These are phyloP conservation scores for Paramecium caudatum DNA, from an alignment of 73 alveolate genomes.

Conservation along the genomic window DNA sequence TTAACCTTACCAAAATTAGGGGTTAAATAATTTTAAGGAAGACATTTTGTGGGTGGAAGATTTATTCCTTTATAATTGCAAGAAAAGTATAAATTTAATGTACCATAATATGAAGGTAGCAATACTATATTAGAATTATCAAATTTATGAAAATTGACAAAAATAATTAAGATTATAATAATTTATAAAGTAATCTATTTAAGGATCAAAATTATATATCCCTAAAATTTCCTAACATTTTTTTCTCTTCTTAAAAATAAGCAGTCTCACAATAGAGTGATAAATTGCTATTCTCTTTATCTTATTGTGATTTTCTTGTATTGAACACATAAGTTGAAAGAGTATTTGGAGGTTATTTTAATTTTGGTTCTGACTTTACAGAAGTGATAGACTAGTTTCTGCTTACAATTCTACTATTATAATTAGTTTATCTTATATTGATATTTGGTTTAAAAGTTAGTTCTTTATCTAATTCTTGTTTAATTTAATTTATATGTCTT, in stretches of 20 bases:
- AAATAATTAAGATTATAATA: too few species aligned
- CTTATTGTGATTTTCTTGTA: conserved; percentile 56
- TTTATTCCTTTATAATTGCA: conserved; percentile 91
- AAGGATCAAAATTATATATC: too few species aligned
- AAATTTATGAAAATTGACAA: conserved; percentile 41
- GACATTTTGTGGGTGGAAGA: conserved; percentile 98
- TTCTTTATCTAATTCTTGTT: conserved; percentile 31
- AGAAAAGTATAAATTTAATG: conserved; percentile 80
- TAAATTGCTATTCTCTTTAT: conserved; percentile 1
- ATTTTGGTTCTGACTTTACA: neutral
- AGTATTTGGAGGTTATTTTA: neutral
- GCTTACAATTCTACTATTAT: neutral
- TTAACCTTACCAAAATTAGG: conserved; percentile 97
- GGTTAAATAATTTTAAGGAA: conserved; percentile 90
- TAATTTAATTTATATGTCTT: neutral
- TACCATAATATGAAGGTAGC: conserved; percentile 80
- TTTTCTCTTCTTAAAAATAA: neutral
- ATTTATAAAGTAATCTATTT: too few species aligned
- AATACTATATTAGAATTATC: conserved; percentile 70
- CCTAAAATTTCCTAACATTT: neutral
- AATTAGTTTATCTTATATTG: conserved; percentile 18
- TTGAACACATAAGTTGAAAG: neutral
- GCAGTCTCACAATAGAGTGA: conserved; percentile 42
- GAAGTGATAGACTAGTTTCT: neutral
- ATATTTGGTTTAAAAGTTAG: conserved; percentile 53